phyloP scores from a whole-genome alignment of 306 rosid genomes.

The Trifolium pratense region DNA sequence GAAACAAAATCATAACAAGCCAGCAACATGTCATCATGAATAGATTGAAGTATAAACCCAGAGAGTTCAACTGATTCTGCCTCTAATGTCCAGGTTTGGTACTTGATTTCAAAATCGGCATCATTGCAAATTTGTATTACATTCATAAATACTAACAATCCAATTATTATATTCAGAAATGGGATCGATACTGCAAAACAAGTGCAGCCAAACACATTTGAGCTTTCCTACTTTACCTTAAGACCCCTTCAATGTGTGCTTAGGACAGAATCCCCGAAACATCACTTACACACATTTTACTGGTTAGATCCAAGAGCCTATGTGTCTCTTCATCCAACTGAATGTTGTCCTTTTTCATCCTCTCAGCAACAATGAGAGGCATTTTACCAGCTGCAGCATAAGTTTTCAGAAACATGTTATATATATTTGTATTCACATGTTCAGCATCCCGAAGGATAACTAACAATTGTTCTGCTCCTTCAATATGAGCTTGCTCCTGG shows the following conservation, averaged over 20 bases:
- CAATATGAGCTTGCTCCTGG: constrained; percentile 61
- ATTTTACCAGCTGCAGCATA: constrained; percentile 81
- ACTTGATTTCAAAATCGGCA: constrained; percentile 14
- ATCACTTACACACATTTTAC: constrained; percentile 76
- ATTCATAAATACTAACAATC: constrained; percentile 19
- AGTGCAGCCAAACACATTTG: not conserved
- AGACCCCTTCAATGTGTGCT: constrained; percentile 26
- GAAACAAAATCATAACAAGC: too few species aligned
- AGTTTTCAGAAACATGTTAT: constrained; percentile 64
- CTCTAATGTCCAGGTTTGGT: too few species aligned
- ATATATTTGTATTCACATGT: constrained; percentile 68
- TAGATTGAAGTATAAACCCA: too few species aligned
- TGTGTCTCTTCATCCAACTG: constrained; percentile 72
- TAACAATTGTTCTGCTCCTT: constrained; percentile 75
- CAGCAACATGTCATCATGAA: too few species aligned
- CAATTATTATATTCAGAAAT: constrained; percentile 31
- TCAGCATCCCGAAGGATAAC: constrained; percentile 62
- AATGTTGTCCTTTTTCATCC: constrained; percentile 81
- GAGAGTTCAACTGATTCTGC: too few species aligned
- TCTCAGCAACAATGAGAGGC: constrained; percentile 78
- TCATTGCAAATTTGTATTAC: not conserved
- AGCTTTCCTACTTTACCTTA: constrained; percentile 21
- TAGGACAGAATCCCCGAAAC: constrained; percentile 52
- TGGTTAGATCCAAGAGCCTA: constrained; percentile 62
- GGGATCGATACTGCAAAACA: constrained; percentile 3